These are phyloP conservation scores for Kalmusia sp. DNA, from an alignment of 2,329 filamentous ascomycete genomes.

Conservation along the genomic window DNA sequence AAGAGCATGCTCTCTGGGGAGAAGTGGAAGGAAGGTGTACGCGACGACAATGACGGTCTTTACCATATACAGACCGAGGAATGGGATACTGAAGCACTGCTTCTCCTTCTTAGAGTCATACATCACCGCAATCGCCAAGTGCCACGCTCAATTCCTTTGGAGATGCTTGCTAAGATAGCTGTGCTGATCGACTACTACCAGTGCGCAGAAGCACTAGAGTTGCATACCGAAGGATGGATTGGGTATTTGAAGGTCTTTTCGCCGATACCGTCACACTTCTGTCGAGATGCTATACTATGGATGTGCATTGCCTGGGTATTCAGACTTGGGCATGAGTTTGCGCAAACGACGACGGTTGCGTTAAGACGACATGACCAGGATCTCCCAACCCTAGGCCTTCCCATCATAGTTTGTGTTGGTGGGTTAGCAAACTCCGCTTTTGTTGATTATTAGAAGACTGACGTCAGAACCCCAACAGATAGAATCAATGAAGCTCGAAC, in stretches of 20 bases:
- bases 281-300: slow-evolving; percentile 30
- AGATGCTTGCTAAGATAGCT: slow-evolving; percentile 55
- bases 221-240: slow-evolving; percentile 53
- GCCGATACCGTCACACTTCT: slow-evolving; percentile 14
- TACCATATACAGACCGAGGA: slow-evolving; percentile 12
- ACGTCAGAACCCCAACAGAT: no score
- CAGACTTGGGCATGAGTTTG: slow-evolving; percentile 13
- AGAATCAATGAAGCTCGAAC: no score
- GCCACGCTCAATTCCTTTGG: slow-evolving; percentile 46
- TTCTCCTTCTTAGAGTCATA: slow-evolving; percentile 53
- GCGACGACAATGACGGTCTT: slow-evolving; percentile 10
- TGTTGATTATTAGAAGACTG: no score
- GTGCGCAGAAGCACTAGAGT: slow-evolving; percentile 50
- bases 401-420: not conserved
- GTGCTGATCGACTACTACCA: slow-evolving; percentile 53
- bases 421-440: not conserved
- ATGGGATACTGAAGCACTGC: slow-evolving; percentile 48
- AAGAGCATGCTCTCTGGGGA: slow-evolving; percentile 1
- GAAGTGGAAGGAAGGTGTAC: slow-evolving; percentile 3
- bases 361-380: slow-evolving; percentile 11
- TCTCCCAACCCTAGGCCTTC: slow-evolving; percentile 8
- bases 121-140: slow-evolving; percentile 48
- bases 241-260: slow-evolving; percentile 18
- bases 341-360: slow-evolving; percentile 14
- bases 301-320: slow-evolving; percentile 30